Evolutionary conservation across 192 early-diverging fungal species (phyloP).

Genomic region (Podila epicladia): DNA sequence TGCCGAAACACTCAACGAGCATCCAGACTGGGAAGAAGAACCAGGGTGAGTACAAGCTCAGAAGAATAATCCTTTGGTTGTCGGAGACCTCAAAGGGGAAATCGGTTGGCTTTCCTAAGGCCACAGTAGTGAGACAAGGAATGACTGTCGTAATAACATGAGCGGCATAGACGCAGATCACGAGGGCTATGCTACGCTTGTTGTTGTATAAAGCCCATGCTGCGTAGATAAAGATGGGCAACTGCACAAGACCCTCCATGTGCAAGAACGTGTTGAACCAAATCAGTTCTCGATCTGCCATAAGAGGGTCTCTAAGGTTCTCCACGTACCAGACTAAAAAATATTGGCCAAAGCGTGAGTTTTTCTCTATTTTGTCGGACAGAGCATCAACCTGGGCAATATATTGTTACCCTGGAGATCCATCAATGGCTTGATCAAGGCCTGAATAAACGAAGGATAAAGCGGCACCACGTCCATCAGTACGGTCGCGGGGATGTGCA

Average conservation of each 20-base stretch:
- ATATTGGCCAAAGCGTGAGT: background rate
- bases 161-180: slow-evolving; percentile 71
- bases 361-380: background rate
- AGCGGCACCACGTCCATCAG: slow-evolving; percentile 67
- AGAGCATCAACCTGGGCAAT: background rate
- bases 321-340: slow-evolving; percentile 55
- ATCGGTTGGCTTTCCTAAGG: slow-evolving; percentile 57
- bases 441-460: slow-evolving; percentile 53
- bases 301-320: slow-evolving; percentile 70
- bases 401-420: slow-evolving; percentile 13
- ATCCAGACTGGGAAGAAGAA: slow-evolving; percentile 70
- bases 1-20: slow-evolving; percentile 53
- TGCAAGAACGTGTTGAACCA: slow-evolving; percentile 76
- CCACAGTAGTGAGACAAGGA: slow-evolving; percentile 63
- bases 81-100: slow-evolving; percentile 47
- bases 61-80: slow-evolving; percentile 26
- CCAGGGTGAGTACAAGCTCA: slow-evolving; percentile 72
- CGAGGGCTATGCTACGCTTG: slow-evolving; percentile 49
- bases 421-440: slow-evolving; percentile 42
- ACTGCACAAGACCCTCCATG: slow-evolving; percentile 69
- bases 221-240: slow-evolving; percentile 77
- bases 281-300: slow-evolving; percentile 52
- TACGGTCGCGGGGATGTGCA: slow-evolving; percentile 77
- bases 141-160: slow-evolving; percentile 80
- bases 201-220: slow-evolving; percentile 64